Conservation (phyloP, 129 eudicot species). For the Glebionis coronaria region DNA sequence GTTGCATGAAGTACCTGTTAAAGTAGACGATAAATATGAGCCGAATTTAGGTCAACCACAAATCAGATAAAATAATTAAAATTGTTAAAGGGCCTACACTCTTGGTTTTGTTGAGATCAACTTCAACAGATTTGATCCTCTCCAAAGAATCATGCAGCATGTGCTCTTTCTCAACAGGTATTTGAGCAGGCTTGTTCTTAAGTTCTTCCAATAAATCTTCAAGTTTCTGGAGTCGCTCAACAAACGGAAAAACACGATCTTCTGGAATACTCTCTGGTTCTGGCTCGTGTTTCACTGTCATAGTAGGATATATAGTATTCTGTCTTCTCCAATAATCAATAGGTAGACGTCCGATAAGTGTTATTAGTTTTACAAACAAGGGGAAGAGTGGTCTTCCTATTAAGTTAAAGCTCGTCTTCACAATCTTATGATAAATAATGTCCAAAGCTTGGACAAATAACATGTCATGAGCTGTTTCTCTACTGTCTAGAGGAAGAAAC, state of each 20-base stretch:
- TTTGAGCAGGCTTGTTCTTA: constrained; percentile 49
- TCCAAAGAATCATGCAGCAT: constrained; percentile 71
- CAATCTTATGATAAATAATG: constrained; percentile 41
- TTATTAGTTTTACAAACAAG: constrained; percentile 37
- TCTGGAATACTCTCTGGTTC: constrained; percentile 27
- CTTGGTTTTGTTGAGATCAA: constrained; percentile 78
- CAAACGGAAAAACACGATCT: constrained; percentile 36
- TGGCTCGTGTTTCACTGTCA: constrained; percentile 32
- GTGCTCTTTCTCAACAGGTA: constrained; percentile 67
- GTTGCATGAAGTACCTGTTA: constrained; percentile 66
- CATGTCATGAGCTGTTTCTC: constrained; percentile 23
- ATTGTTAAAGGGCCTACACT: constrained; percentile 42
- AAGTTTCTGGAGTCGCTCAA: constrained; percentile 57
- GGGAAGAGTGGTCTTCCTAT: constrained; percentile 40
- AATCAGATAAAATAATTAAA: constrained; percentile 9
- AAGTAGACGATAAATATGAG: neutral
- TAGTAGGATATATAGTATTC: constrained; percentile 38
- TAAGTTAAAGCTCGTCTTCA: constrained; percentile 43
- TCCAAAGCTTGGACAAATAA: constrained; percentile 35
- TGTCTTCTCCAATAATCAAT: constrained; percentile 41
- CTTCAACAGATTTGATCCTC: constrained; percentile 78
- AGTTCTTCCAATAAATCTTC: constrained; percentile 61
- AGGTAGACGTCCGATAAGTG: constrained; percentile 33
- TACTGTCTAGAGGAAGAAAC: constrained; percentile 8
- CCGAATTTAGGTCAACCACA: neutral